These are phyloP conservation scores for Dacryopinax primogenitus DNA, from an alignment of 768 basidiomycete species.

Conservation along the genomic window DNA sequence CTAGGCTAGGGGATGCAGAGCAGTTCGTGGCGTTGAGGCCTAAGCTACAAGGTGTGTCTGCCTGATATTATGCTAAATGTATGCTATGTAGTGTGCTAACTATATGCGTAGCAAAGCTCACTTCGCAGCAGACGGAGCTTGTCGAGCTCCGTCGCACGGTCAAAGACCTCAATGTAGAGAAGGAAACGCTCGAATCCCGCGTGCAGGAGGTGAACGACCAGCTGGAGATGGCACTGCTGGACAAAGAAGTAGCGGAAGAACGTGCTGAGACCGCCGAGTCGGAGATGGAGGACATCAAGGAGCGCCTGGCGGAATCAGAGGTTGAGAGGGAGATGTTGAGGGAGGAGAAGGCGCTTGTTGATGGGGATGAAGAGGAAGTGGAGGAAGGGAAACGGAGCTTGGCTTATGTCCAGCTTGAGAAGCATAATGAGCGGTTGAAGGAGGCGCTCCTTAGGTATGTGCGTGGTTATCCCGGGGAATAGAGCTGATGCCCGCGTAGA, in stretches of 20 bases:
- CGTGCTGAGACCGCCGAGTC: constrained; percentile 64
- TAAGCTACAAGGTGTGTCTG: constrained; percentile 51
- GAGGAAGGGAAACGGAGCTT: constrained; percentile 35
- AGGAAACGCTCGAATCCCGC: constrained; percentile 58
- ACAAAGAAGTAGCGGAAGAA: constrained; percentile 95
- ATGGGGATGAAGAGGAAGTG: constrained; percentile 10
- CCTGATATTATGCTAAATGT: neutral
- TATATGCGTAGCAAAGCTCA: constrained; percentile 49
- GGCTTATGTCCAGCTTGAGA: constrained; percentile 69
- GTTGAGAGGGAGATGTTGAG: constrained; percentile 73
- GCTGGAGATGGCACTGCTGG: constrained; percentile 86
- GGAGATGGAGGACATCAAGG: constrained; percentile 67
- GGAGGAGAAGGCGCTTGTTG: constrained; percentile 29
- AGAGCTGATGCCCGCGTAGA: constrained; percentile 28
- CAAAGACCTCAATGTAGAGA: constrained; percentile 55
- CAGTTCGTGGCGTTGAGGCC: constrained; percentile 72
- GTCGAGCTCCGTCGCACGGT: constrained; percentile 61
- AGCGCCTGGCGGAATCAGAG: constrained; percentile 63
- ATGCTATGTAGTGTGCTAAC: too few species aligned
- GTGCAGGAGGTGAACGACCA: constrained; percentile 75
- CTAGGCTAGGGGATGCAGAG: constrained; percentile 71
- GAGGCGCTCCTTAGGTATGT: constrained; percentile 77
- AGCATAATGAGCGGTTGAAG: constrained; percentile 89
- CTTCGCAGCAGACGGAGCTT: constrained; percentile 65
- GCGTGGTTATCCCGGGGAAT: neutral